Evolutionary conservation across 2,329 filamentous ascomycete species (phyloP), one percentile per base, ranked within the genome.

Genomic region (Diaporthe caulivora): DNA sequence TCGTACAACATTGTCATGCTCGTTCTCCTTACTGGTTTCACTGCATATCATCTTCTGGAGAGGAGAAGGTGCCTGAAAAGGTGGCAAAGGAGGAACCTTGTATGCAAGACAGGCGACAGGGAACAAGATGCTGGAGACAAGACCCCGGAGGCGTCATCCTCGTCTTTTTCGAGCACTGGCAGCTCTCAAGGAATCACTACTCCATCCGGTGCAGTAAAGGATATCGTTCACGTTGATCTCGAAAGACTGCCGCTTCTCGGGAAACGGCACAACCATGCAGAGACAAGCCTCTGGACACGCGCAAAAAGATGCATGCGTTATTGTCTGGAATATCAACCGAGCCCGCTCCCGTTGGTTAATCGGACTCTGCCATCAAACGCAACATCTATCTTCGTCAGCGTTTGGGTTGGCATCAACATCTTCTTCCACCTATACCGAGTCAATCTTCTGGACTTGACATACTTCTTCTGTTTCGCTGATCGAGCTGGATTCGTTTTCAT

Each of bases 381-480:
- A 8, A 87, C 87, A 0, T 87, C 88, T 0, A 75, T 92, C 8
- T 81, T 88, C 64, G 82, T 92, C 47, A 73, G 87, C 6, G 77
- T 82, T 11, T 89, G 90, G 79, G 58, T 91, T 7, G 83, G 78
- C 10, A 79, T 92, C 13, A 92, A 91, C 75, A 51, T 88, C 37
- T 91, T 91, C 79, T 91, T 89, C 79, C 85, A 88, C 42, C 78
- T 91, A 73, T 91, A 87, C 80, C 81, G 80, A 72, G 84, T 88
- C 42, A 55, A 37, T 29, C 85, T 87, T 0, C 79, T 89, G 24
- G 82, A 83, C 17, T 76, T 84, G n/a, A 80, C 83, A 60, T 86
- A 86, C 77, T 82, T 89, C 71, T 90, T 92, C 78, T 84, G 89
- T 70, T 87, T 92, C 62, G 87, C 88, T 72, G 90, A 92, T 77